Evolutionary conservation across 2,329 filamentous ascomycete genomes (phyloP), one percentile per base, ranked within the genome.

Genomic region (Ophiostoma tasmaniense): DNA sequence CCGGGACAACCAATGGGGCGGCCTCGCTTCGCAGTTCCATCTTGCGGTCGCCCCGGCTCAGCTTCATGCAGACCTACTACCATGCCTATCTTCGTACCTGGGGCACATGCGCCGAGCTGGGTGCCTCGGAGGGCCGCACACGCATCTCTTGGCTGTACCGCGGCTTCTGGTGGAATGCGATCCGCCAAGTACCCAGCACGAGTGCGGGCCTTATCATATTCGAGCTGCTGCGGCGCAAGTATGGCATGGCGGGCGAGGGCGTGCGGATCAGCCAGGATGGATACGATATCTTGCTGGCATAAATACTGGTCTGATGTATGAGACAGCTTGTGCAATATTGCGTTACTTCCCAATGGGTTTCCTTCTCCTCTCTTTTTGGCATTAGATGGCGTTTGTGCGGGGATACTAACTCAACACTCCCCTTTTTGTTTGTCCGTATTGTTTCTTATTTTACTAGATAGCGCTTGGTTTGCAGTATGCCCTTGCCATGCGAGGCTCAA

Each of bases 201-300:
- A 90, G 88, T 70, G 90, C 90, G 0, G 90, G 90, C 0, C 76
- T 93, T 70, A 91, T 93, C 73, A 90, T 92, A 25, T 93, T 93
- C 76, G 90, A 93, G 78, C 76, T 93, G 62, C 87, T 92, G 50
- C 81, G 90, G 69, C 81, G 90, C 45, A 91, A 91, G 78, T 93
- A 92, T 73, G 88, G 88, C 1, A 81, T 85, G 70, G 83, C 84
- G 1, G 81, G 82, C 22, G 88, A 89, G 66, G 84, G 84, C 73
- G 87, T 87, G 71, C 83, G 82, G 73, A 91, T 90, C 67, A 84
- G 83, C 66, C 86, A 86, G 76, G 89, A 90, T 72, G 88, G 89
- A 1, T 90, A 90, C 73, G 87, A 91, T 74, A 91, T 93, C 74
- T 74, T 91, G 71, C 79, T 92, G 10, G 64, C 62, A 14, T 72